Conservation (phyloP, 345 rosid genomes). For the Citrus inodora region DNA sequence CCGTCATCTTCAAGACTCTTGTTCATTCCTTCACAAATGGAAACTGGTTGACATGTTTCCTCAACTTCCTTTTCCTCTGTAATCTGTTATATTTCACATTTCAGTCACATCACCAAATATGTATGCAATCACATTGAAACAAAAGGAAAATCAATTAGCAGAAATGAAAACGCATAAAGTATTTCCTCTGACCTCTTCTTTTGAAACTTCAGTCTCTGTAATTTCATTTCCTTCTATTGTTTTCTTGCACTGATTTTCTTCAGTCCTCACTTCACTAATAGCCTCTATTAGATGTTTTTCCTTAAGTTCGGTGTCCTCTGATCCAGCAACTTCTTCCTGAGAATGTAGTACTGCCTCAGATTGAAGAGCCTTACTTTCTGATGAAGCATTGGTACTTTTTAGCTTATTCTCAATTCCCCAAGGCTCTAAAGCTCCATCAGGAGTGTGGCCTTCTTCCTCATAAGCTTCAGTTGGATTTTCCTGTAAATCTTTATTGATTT, state of each 20-base stretch:
- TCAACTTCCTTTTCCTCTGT: slow-evolving; percentile 25
- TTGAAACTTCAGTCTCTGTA: slow-evolving; percentile 27
- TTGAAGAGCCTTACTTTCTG: slow-evolving; percentile 16
- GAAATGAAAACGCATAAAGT: not conserved
- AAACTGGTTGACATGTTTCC: slow-evolving; percentile 18
- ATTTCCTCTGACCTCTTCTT: slow-evolving; percentile 25
- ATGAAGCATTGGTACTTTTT: not conserved
- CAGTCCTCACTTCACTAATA: slow-evolving; percentile 6
- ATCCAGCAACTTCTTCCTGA: slow-evolving; percentile 1
- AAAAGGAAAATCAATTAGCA: not conserved
- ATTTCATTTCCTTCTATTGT: slow-evolving; percentile 21
- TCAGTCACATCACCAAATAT: slow-evolving; percentile 4
- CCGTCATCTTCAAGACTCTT: slow-evolving; percentile 27
- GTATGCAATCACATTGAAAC: not conserved
- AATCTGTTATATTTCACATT: slow-evolving; percentile 17
- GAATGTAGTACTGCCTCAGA: not conserved
- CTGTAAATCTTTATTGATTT: slow-evolving; percentile 3
- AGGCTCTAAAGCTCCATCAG: slow-evolving; percentile 4
- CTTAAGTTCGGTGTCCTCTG: slow-evolving; percentile 17
- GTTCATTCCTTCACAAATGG: slow-evolving; percentile 21
- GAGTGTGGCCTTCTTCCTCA: slow-evolving; percentile 11
- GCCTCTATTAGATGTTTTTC: slow-evolving; percentile 14
- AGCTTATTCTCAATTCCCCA: slow-evolving; percentile 6
- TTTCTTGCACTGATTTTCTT: slow-evolving; percentile 15
- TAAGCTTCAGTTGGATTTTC: slow-evolving; percentile 10